phyloP scores from a whole-genome alignment of 176 grass and related monocot species.

The Otatea glauca region DNA sequence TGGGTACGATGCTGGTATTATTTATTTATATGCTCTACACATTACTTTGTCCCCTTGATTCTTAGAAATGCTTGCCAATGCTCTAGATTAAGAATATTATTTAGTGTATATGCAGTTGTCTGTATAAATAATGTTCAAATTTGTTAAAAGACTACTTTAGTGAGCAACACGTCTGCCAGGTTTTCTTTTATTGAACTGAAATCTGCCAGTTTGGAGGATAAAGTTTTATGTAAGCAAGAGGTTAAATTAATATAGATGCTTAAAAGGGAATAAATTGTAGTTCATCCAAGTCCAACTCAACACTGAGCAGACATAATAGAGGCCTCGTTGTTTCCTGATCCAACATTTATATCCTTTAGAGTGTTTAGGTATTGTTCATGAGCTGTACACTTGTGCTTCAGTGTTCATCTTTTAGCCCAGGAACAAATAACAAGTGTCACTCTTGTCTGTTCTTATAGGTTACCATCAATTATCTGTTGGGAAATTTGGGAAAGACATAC shows the following conservation, averaged over 20 bases:
- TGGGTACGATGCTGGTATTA: slow-evolving; percentile 65
- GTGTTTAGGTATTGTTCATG: background rate
- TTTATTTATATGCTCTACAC: background rate
- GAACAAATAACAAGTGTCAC: background rate
- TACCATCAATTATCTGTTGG: slow-evolving; percentile 84
- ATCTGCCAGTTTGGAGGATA: background rate
- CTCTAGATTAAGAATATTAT: background rate
- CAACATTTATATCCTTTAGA: background rate
- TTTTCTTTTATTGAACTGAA: background rate
- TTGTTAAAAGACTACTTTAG: background rate
- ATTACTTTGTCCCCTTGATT: background rate
- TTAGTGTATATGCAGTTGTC: background rate
- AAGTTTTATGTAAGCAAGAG: background rate
- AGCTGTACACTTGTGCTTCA: background rate
- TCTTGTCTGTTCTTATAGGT: slow-evolving; percentile 48
- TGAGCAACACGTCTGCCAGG: background rate
- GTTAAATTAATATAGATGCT: background rate
- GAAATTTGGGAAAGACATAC: slow-evolving; percentile 81
- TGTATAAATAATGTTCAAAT: background rate
- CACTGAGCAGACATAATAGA: background rate
- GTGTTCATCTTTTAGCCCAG: background rate
- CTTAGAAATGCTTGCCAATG: background rate
- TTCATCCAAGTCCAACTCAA: background rate
- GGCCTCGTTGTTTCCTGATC: background rate
- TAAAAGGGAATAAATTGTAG: background rate